These are phyloP conservation scores for Protomyces pachydermus DNA, from an alignment of 1,139 yeast species.

Conservation along the genomic window DNA sequence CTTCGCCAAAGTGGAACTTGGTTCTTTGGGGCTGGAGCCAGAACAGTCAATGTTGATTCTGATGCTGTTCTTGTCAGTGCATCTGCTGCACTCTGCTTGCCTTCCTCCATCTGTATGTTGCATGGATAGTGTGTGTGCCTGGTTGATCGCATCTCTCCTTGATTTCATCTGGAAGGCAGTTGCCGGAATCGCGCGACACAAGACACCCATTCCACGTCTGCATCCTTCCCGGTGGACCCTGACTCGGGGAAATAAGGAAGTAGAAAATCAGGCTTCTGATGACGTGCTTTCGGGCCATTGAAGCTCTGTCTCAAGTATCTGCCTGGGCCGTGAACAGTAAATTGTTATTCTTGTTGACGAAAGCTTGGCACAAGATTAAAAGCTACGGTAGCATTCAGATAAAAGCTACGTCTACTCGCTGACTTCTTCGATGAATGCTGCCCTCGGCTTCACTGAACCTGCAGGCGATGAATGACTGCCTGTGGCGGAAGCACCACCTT, in stretches of 20 bases:
- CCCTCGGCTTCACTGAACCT: slow-evolving; percentile 3
- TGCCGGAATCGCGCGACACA: no score
- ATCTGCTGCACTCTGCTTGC: background rate
- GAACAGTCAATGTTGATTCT: background rate
- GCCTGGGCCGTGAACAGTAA: no score
- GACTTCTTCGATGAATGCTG: slow-evolving; percentile 26
- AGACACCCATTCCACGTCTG: no score
- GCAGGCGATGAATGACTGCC: background rate
- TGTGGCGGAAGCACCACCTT: background rate
- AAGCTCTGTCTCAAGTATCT: no score
- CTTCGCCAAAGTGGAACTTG: background rate
- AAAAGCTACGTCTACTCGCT: slow-evolving; percentile 1
- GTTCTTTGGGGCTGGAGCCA: background rate
- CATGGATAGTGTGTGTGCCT: background rate
- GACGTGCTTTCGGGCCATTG: no score
- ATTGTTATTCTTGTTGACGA: no score
- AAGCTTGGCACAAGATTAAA: no score
- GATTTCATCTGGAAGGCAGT: no score
- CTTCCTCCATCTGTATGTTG: background rate
- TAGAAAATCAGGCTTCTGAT: no score
- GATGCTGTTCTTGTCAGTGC: background rate
- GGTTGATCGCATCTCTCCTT: no score
- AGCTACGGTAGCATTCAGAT: background rate
- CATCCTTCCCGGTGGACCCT: no score
- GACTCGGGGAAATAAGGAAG: no score